Base-by-base conservation (phyloP, 2,329 filamentous ascomycete species). In the Didymellaceae sp. region DNA sequence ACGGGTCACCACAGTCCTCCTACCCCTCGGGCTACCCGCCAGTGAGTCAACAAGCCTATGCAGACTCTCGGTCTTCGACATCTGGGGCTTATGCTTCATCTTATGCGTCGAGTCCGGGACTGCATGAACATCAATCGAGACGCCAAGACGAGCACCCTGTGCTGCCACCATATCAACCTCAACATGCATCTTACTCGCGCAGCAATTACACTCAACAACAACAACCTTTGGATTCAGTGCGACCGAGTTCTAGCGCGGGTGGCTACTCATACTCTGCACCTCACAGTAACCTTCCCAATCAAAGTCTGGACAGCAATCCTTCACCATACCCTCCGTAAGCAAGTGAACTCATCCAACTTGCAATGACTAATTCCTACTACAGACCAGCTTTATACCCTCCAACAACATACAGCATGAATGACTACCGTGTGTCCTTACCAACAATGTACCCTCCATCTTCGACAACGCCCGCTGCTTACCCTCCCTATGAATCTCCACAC, bases 121-220 rank as follows among this genome's bases (percentile, higher is more conserved):
- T 68, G 25, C 61, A 63, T 26, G 63, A 66, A 7, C 53, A 48
- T 20, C 59, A 63, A 13, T 47, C 58, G 43, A 66, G 66, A 45
- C 61, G 69, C 59, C 57, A 59, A 18, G 65, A 63, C 1, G 68
- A 69, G 9, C 63, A 68, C 13, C 47, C 61, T 9, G 54, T 61
- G 17, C 53, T 69, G 20, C 66, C 70, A 25, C 66, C 69, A 17
- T 73, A 72, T 28, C 69, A 66, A 54, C 48, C 62, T 25, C 61
- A 61, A 20, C 46, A 58, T 30, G 45, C 62, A 35, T 59, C 66
- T 28, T 59, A 68, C 30, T 58, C 66, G 4, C 61, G 68, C 24
- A 70, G 66, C 49, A 64, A 67, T 20, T 73, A 72, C 34, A 66
- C 71, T 43, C 68, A 69, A 28, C 69, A 70, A 28, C 69, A 70